Base-by-base conservation (phyloP, 768 basidiomycete genomes). In the Rhodotorula toruloides region DNA sequence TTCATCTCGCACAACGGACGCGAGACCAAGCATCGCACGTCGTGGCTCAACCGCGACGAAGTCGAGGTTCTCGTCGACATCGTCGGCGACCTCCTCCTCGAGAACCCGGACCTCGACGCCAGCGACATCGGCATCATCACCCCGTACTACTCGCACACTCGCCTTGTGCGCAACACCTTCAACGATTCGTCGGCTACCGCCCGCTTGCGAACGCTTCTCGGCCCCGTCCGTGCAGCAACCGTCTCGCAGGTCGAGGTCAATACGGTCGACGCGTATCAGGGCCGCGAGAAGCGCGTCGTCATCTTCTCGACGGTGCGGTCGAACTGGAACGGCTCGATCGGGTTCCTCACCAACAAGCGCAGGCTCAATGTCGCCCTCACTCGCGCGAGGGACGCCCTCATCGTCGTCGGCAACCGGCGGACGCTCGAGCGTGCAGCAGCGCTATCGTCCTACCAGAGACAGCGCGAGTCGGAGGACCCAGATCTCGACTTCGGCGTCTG, bases 221-320 rank as follows among this genome's bases (percentile, higher is more conserved):
- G 90, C 29, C 77, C 81, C 21, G 81, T 82, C 52, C 85, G 90
- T 32, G 84, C 82, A 27, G 79, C 83, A 78, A 85, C 92, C 70
- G 76, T 92, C 54, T 89, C 90, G 76, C 82, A 91, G 68, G 77
- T 96, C 57, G 91, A 94, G 77, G 83, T 94, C 73, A 90, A 89
- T 79, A 94, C 91, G 0, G 91, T 96, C 21, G 91, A 96, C 73
- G 91, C 91, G 27, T 96, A 93, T 76, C 90, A 96, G 77, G 91
- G 91, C 19, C 83, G 90, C 50, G 90, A 96, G 79, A 94, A 94
- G 79, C 87, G 90, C 37, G 85, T 94, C 47, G 89, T 96, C 68
- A 82, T 96, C 48, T 92, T 96, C 77, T 90, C 89, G 47, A 92
- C 91, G 6, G 91, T 92, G 54, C 82, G 92, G 58, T 89, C 88